Evolutionary conservation across 1,139 yeast species (phyloP).

Genomic region (Sugiyamaella japonica): DNA sequence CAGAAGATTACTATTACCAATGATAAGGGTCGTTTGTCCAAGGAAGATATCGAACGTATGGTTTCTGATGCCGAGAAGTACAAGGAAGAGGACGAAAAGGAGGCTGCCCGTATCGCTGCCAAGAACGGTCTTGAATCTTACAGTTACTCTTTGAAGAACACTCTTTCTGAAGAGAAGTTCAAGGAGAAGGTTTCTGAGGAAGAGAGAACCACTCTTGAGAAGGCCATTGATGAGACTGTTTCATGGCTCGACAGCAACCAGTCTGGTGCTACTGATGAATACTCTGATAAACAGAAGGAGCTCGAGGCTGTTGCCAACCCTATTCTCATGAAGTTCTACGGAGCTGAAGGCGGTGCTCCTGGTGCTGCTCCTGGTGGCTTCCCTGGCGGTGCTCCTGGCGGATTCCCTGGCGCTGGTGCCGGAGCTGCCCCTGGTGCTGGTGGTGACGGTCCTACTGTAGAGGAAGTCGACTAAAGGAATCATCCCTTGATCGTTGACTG

Average conservation of each 20-base stretch:
- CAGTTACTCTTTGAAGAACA: conserved; percentile 85
- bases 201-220: conserved; percentile 75
- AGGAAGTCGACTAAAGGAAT: conserved; percentile 75
- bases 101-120: conserved; percentile 69
- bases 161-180: conserved; percentile 75
- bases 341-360: conserved; percentile 52
- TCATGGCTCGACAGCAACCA: conserved; percentile 87
- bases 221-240: conserved; percentile 83
- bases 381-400: conserved; percentile 53
- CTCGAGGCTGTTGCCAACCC: conserved; percentile 93
- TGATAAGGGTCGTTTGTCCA: conserved; percentile 94
- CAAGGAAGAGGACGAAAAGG: conserved; percentile 83
- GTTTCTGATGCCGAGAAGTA: conserved; percentile 86
- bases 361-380: conserved; percentile 66
- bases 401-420: conserved; percentile 45
- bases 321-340: conserved; percentile 88
- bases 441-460: conserved; percentile 79
- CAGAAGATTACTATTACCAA: conserved; percentile 82
- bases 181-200: conserved; percentile 79
- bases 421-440: conserved; percentile 46
- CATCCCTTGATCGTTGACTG: not conserved
- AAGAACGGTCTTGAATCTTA: conserved; percentile 93
- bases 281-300: conserved; percentile 86
- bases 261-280: conserved; percentile 87
- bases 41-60: conserved; percentile 94